Base-by-base conservation (phyloP, 1,139 yeast species). In the Yamadazyma kanchanaburiensis region DNA sequence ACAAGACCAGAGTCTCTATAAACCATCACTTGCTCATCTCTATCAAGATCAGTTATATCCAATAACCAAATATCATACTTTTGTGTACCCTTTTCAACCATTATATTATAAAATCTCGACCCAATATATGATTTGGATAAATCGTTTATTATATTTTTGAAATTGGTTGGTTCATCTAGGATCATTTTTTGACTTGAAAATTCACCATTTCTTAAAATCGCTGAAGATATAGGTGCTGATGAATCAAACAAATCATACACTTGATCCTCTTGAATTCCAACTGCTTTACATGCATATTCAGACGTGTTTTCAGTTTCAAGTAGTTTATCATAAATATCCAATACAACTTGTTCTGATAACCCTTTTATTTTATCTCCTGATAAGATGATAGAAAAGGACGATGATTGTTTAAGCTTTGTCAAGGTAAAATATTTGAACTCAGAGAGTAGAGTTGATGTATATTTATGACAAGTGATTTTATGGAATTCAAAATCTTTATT, bases 221-320 rank as follows among this genome's bases (percentile, higher is more conserved):
- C 32, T 4, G 21, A 27, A 2, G 19, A 22, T 1, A 36, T 12
- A 5, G 11, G 9, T 18, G 36, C 31, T 20, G 22, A 25, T 2
- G 46, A 33, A 27, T 42, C 47, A 25, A 43, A 33, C 8, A 41
- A 21, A 28, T 43, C 43, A 25, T 31, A 21, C 4, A 31, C 11
- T 13, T 26, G 8, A 12, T 28, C 32, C 9, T 27, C 20, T 9
- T 27, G 23, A 9, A 39, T 22, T 20, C 42, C 47, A 8, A 43
- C 23, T 5, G 42, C 48, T 22, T 34, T 37, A 19, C 38, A 51
- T 25, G 58, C 60, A n/a, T 47, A 47, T 4, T 48, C 32, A 1
- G 57, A 37, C 12, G 15, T 17, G 5, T n/a, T 6, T 7, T 20
- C 24, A 5, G 20, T 6, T 5, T 21, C 7, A 12, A 30, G 12